Percentiles rank a stretch among this genome's conserved stretches.
These are phyloP conservation scores for Phoenix roebelenii DNA, from an alignment of 176 grass and related monocot genomes.

Conservation along the genomic window DNA sequence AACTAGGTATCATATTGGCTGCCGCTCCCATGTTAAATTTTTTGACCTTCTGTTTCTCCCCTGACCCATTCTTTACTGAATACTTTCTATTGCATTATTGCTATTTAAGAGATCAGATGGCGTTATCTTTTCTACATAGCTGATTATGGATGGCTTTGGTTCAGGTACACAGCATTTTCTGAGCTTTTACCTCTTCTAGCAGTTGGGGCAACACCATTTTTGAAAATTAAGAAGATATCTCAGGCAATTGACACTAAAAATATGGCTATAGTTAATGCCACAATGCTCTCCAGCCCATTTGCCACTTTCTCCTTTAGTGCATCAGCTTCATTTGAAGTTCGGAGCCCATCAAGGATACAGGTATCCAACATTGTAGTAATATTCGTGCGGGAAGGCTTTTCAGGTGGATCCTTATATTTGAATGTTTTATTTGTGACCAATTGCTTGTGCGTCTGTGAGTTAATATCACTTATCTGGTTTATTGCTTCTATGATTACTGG, in stretches of 20 bases:
- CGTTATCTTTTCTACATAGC: conserved; percentile 2
- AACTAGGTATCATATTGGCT: too few relatives aligned
- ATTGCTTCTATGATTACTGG: too few relatives aligned
- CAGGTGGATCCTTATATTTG: too few relatives aligned
- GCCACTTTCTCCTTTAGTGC: conserved; percentile 82
- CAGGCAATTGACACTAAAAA: conserved; percentile 60
- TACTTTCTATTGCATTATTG: too few relatives aligned
- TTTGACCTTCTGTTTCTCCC: too few relatives aligned
- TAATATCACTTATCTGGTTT: too few relatives aligned
- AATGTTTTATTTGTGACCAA: too few relatives aligned
- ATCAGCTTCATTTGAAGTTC: conserved; percentile 73
- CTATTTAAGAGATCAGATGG: too few relatives aligned
- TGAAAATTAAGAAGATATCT: conserved; percentile 81
- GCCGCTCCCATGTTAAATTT: too few relatives aligned
- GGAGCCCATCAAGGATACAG: conserved; percentile 75
- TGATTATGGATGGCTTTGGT: conserved; percentile 17
- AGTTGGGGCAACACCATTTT: conserved; percentile 52
- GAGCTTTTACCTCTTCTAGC: conserved; percentile 80
- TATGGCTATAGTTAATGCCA: conserved; percentile 60
- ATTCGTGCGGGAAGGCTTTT: too few relatives aligned
- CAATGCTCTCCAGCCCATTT: conserved; percentile 60
- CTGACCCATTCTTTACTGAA: too few relatives aligned
- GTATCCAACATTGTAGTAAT: conserved; percentile 18
- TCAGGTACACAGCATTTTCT: conserved; percentile 87
- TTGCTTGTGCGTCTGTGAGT: too few relatives aligned